Evolutionary conservation across 2,329 filamentous ascomycete species (phyloP), one percentile per base, ranked within the genome.

Genomic region (Blastomyces gilchristii): DNA sequence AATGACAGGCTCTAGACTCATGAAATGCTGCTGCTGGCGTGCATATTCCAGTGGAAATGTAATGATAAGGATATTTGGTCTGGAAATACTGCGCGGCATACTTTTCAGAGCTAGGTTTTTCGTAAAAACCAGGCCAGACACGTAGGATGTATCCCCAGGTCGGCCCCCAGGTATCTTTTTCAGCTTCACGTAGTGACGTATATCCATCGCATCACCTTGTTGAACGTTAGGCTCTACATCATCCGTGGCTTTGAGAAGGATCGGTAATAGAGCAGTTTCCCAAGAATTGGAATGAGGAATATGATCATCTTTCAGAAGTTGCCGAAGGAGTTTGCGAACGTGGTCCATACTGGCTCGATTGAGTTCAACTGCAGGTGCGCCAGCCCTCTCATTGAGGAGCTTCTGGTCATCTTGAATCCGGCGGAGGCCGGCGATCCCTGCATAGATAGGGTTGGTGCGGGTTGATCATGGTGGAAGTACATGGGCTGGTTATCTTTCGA

Each of bases 31-130:
- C 71, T 93, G 87, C 69, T 97, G 91, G 49, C 94, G 86, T 64
- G 95, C 90, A 74, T 99, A 99, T 73, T 99, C 94, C 63, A 99
- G 90, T 0, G 94, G 87, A 71, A 99, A 99, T 0, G 91, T 93
- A 63, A 99, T 87, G 67, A 99, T 90, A 58, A 96, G 83, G 65
- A 99, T 94, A 41, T 91, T 87, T 2, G 94, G 94, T 62, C 90
- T 87, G 14, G 82, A 76, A 66, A 97, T 94, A 66, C 86, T 90
- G 63, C 94, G 85, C 22, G 90, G 87, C 94, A 99, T 99, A 75
- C 89, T 96, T 74, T 99, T 99, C 61, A 97, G 79, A 0, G 95
- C 94, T 60, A 99, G 79, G 67, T 99, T 99, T 73, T 99, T 99
- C 14, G 91, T 94, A 73, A 99, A 99, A 1, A 99, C 92, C 9